These are phyloP conservation scores for Suhomyces vadensis DNA, from an alignment of 805 yeast species.

Conservation along the genomic window DNA sequence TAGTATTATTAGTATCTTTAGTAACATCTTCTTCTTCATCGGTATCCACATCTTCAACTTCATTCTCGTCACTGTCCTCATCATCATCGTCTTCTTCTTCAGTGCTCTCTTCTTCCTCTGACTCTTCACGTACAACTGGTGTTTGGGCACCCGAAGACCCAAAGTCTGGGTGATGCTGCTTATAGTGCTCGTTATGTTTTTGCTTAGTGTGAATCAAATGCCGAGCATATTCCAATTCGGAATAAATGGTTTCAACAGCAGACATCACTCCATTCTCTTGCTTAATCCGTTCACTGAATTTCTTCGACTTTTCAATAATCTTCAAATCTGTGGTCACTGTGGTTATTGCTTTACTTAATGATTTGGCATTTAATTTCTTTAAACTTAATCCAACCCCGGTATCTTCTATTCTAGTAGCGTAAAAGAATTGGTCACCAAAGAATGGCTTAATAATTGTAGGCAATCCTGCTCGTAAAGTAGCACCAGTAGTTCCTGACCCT, in stretches of 20 bases:
- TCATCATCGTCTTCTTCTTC: slow-evolving; percentile 12
- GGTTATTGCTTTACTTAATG: slow-evolving; percentile 66
- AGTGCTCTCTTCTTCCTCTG: slow-evolving; percentile 14
- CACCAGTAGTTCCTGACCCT: slow-evolving; percentile 96
- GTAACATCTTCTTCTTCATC: background rate
- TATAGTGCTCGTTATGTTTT: slow-evolving; percentile 29
- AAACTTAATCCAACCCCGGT: slow-evolving; percentile 80
- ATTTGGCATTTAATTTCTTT: slow-evolving; percentile 62
- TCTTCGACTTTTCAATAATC: slow-evolving; percentile 65
- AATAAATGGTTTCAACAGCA: slow-evolving; percentile 79
- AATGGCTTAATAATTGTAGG: slow-evolving; percentile 94
- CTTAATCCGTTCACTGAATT: slow-evolving; percentile 61
- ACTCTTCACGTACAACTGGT: slow-evolving; percentile 24
- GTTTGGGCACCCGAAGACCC: slow-evolving; percentile 28
- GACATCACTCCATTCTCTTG: slow-evolving; percentile 77
- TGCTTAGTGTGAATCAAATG: slow-evolving; percentile 52
- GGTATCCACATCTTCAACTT: background rate
- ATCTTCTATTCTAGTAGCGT: slow-evolving; percentile 84
- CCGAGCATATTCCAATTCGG: slow-evolving; percentile 74
- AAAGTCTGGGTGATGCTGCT: slow-evolving; percentile 18
- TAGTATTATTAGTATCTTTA: background rate
- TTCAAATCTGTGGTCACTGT: slow-evolving; percentile 66
- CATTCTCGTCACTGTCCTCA: slow-evolving; percentile 14
- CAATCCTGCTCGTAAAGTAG: slow-evolving; percentile 77
- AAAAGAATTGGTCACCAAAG: slow-evolving; percentile 95